Base-by-base conservation (phyloP, 768 basidiomycete genomes). In the Boletus pseudo-olivaceus region DNA sequence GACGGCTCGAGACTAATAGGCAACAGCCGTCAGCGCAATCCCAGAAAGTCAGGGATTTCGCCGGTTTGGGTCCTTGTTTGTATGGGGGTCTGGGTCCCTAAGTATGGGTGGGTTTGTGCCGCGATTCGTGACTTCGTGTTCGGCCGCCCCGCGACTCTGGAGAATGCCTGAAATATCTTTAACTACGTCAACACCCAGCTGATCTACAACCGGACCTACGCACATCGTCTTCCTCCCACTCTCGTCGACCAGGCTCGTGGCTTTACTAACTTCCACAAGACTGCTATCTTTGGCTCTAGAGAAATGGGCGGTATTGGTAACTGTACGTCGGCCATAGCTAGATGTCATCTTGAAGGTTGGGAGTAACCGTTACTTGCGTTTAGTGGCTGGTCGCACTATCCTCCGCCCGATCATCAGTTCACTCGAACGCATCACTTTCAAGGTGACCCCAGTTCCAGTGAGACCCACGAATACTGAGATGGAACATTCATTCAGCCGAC, bases 331-430 rank as follows among this genome's bases (percentile, higher is more conserved):
- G 34, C 27, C 34, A 17, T 54, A 17, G 11, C 30, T 26, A 0
- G 15, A 29, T 43, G n/a, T 10, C 19, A 35, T 32, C 11, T 14
- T 23, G 7, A n/a, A 9, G 35, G 29, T 46, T 40, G 29, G 32
- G 23, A 42, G 41, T 66, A 49, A 70, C 30, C 19, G 20, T 32
- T 43, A 4, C 17, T 58, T 49, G 33, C 15, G 29, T 49, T 49
- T 61, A 93, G 90, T 95, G 65, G 88, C 93, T 63, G 89, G 89
- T 37, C 87, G 88, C 59, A 88, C 90, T 37, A 74, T 91, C 56
- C 73, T 93, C 35, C 80, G 85, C 67, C 83, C 85, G 29, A 77
- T 95, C 70, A 73, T 93, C 48, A 72, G 63, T 49, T 83, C 89
- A 10, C 80, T 94, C 51, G 82, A 88, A 65, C 84, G 83, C 63